A percentile compares a stretch with the other conserved stretches of the same genome.
These are phyloP conservation scores for Urochloa ruziziensis DNA, from an alignment of 176 grass and related monocot genomes.

Conservation along the genomic window DNA sequence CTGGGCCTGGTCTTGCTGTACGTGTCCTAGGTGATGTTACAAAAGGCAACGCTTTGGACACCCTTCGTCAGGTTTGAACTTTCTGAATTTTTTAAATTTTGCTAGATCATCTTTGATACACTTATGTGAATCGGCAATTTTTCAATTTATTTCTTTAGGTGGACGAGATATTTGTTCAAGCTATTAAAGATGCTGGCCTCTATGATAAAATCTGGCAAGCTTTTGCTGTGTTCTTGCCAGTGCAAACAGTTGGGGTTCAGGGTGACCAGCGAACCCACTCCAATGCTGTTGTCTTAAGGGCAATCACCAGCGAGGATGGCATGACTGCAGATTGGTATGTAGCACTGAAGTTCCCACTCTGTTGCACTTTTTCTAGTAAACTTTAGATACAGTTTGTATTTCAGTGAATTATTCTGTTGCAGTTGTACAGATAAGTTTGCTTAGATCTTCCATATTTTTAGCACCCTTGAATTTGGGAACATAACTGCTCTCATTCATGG, in stretches of 20 bases:
- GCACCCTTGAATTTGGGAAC: not conserved
- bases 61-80: constrained; percentile 66
- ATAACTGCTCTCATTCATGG: not conserved
- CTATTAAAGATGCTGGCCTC: constrained; percentile 85
- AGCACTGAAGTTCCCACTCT: not conserved
- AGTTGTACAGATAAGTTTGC: not conserved
- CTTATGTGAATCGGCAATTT: not conserved
- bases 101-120: not conserved
- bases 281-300: constrained; percentile 63
- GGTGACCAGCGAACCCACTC: constrained; percentile 91
- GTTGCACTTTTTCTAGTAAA: not conserved
- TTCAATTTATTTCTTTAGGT: constrained; percentile 43
- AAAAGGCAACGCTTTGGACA: constrained; percentile 80
- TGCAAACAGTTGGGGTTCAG: constrained; percentile 79
- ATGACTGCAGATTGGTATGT: constrained; percentile 95
- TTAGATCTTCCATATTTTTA: not conserved
- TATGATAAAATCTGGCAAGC: constrained; percentile 92
- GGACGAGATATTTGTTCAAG: constrained; percentile 90
- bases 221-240: constrained; percentile 82
- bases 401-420: not conserved
- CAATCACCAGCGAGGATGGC: constrained; percentile 93
- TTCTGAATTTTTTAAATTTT: not conserved
- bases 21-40: constrained; percentile 89
- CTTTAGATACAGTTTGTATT: not conserved
- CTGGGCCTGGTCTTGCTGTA: constrained; percentile 91